Conservation (phyloP, 176 grass and related monocot genomes). For the Triticum urartu region DNA sequence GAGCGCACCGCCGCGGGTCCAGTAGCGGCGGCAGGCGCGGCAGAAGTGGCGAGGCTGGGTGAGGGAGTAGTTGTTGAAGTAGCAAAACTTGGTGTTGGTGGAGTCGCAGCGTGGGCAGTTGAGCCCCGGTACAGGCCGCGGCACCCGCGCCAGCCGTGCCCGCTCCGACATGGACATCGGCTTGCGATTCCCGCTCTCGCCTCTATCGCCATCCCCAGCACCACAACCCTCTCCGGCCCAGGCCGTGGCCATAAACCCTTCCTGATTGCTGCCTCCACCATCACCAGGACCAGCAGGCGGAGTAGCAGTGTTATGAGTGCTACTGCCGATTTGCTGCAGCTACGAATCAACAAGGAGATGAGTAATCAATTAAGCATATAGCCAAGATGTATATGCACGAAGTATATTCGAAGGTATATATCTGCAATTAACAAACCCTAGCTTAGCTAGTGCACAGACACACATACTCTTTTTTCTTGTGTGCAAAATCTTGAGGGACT, state of each 20-base stretch:
- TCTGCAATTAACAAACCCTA: not conserved
- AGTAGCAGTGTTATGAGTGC: not conserved
- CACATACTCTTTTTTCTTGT: not conserved
- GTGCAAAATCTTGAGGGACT: not conserved
- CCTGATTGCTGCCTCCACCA: not conserved
- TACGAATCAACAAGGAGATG: not conserved
- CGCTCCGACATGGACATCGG: slow-evolving; percentile 33
- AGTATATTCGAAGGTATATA: slow-evolving; percentile 18
- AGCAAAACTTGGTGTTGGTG: slow-evolving; percentile 90
- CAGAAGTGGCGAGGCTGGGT: slow-evolving; percentile 88
- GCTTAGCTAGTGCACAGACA: not conserved
- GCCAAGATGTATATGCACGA: not conserved
- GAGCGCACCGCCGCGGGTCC: slow-evolving; percentile 81
- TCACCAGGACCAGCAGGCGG: not conserved
- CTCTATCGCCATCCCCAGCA: not conserved
- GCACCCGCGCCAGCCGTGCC: slow-evolving; percentile 31
- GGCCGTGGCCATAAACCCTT: not conserved
- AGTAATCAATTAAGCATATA: not conserved
- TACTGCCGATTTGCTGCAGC: slow-evolving; percentile 4
- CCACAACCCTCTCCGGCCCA: not conserved
- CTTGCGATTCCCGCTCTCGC: not conserved
- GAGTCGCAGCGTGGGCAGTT: slow-evolving; percentile 76
- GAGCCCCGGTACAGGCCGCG: slow-evolving; percentile 43
- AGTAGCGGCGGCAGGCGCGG: slow-evolving; percentile 89
- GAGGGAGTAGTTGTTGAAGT: slow-evolving; percentile 94